Base-by-base conservation (phyloP, 768 basidiomycete species). In the Tephrocybe rancida region DNA sequence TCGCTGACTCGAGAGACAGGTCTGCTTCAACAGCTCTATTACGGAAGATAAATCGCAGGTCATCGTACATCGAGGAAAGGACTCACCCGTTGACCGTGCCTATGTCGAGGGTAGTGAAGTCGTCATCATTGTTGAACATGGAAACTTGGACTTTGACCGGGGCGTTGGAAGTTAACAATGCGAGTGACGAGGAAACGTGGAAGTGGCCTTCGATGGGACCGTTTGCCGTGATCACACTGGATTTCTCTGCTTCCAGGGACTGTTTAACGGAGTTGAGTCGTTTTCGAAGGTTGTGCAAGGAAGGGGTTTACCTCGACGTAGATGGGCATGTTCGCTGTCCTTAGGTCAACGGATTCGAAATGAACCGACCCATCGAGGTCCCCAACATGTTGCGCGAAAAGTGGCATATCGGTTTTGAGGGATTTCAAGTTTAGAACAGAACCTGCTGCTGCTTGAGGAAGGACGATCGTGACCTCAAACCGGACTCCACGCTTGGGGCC, bases 141-240 rank as follows among this genome's bases (percentile, higher is more conserved):
- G 64, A 70, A 22, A 84, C 74, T 16, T 64, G 61, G 0, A 70
- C 69, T 3, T 67, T 48, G 48, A 87, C 74, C 2, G 45, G 64
- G 1, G 70, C 70, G 56, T 84, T 82, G 19, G 70, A 57, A n/a
- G 76, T 76, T 11, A 57, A n/a, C n/a, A 77, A 54, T 3, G 38
- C 53, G 14, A 76, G 63, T 19, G 62, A 62, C 0, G 59, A 55
- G 0, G 71, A 65, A 8, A 66, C 61, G 19, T 73, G 72, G 68
- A 80, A 83, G 27, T 56, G 60, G 9, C 85, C 85, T 2, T 55
- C 54, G 29, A 87, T 81, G 7, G 57, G 61, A n/a, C 73, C 74
- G 44, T 82, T 84, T 5, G 70, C 58, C 1, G 78, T 79, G 21
- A 57, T 47, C 5, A 75, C 44, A 1, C 45, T 52, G 8, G 63